Base-by-base conservation (phyloP, 1,284 basidiomycete species). In the Ustilago crameri region DNA sequence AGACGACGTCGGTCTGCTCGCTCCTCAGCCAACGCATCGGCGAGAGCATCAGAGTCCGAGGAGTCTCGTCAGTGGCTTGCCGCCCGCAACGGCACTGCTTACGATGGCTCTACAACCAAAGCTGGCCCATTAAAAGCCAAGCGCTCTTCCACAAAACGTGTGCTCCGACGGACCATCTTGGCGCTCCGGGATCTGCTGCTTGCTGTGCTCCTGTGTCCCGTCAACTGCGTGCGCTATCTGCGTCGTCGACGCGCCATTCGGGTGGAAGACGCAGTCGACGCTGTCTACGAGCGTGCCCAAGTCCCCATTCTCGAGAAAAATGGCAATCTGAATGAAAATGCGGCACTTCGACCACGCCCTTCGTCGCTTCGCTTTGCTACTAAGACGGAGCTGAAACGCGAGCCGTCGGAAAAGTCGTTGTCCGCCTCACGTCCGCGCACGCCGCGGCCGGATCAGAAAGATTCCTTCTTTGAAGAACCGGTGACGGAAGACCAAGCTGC, bases 401-500 rank as follows among this genome's bases (percentile, higher is more conserved):
- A 27, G 35, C 18, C 34, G 12, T 41, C 38, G 1, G 50, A 9
- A 5, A 37, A 37, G 35, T 15, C 5, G 5, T 15, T 22, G 4
- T 20, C 32, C 15, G 22, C 24, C 15, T 23, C 30, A n/a, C 47
- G 66, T 10, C 60, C 61, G 12, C 51, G 51, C 12, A 69, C 61
- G 20, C 71, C 60, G 27, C 64, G 38, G 18, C 49, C 56, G 4
- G 57, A 68, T 14, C 42, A 37, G 15, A 58, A 56, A 35, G 51
- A 51, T 15, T 23, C 20, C 7, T 17, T 35, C 23, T 45, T 58
- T 34, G 53, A 57, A 5, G 61, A 71, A 45, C 60, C 70, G 0
- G 72, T 76, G 1, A 77, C 73, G 3, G 75, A 77, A 42, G 75
- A 77, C 9, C 75, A 77, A 41, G 75, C 75, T 9, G 63, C 59